These are phyloP conservation scores for Thalassiosira exigua DNA, from an alignment of 352 stramenopile species.

Conservation along the genomic window DNA sequence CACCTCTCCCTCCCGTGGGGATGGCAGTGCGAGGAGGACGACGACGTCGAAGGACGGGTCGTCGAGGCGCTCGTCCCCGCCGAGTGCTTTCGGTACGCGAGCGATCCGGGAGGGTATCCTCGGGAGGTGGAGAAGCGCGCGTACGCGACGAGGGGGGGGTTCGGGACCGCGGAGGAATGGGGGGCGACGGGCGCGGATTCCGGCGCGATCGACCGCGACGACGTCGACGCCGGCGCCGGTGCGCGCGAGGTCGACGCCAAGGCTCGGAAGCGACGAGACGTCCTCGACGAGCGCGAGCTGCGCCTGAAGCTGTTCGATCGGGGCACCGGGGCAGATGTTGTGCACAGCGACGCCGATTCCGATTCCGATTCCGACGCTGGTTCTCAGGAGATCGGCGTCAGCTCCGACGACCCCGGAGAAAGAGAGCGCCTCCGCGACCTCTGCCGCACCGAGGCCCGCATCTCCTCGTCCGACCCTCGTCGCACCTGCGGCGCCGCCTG, in stretches of 20 bases:
- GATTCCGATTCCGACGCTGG: background rate
- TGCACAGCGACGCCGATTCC: no score
- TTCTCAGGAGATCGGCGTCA: no score
- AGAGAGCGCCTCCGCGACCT: background rate
- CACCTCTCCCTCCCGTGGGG: conserved; percentile 23
- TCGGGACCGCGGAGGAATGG: no score
- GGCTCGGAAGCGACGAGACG: no score
- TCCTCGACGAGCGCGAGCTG: no score
- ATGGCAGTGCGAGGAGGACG: conserved; percentile 13
- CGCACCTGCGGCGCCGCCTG: conserved; percentile 38
- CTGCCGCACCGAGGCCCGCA: background rate
- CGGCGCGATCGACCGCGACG: conserved; percentile 9
- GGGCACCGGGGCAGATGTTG: no score
- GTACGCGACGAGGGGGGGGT: no score
- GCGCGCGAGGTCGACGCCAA: conserved; percentile 27
- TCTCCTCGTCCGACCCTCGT: background rate
- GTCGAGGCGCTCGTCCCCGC: conserved; percentile 49
- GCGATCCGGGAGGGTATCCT: conserved; percentile 21
- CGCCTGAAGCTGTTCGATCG: no score
- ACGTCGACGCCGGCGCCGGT: conserved; percentile 31
- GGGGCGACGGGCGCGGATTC: background rate
- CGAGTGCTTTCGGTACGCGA: conserved; percentile 47
- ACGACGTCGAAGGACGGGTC: background rate
- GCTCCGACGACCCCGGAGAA: conserved; percentile 1
- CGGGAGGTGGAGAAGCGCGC: conserved; percentile 16